phyloP scores from a whole-genome alignment of 2,329 filamentous ascomycete species.

The Fusarium ambrosium region DNA sequence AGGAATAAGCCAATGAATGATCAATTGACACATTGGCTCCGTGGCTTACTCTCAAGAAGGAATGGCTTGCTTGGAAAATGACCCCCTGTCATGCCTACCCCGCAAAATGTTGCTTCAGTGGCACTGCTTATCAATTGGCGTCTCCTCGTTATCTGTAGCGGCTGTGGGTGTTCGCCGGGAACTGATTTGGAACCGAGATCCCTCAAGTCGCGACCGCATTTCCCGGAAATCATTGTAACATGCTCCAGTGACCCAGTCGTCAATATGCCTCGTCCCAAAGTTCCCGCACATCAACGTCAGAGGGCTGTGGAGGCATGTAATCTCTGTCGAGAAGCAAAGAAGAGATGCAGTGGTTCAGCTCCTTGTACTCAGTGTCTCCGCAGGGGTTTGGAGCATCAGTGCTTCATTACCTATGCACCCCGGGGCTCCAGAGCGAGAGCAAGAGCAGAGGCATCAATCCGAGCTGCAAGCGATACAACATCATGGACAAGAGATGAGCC shows the following conservation, averaged over 20 bases:
- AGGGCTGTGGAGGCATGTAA: slow-evolving; percentile 64
- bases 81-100: slow-evolving; percentile 6
- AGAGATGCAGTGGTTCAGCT: slow-evolving; percentile 62
- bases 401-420: slow-evolving; percentile 51
- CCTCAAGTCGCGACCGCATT: background rate
- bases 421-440: slow-evolving; percentile 45
- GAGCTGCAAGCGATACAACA: background rate
- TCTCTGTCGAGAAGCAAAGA: slow-evolving; percentile 63
- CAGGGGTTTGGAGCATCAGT: slow-evolving; percentile 57
- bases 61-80: background rate
- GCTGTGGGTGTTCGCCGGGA: background rate
- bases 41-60: background rate
- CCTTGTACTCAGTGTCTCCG: slow-evolving; percentile 63
- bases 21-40: background rate
- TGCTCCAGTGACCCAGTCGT: background rate
- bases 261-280: slow-evolving; percentile 65
- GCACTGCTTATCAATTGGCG: slow-evolving; percentile 7
- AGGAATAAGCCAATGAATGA: background rate
- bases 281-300: slow-evolving; percentile 62
- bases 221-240: background rate
- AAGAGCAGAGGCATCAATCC: slow-evolving; percentile 22
- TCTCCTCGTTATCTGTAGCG: background rate
- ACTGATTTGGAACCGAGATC: background rate
- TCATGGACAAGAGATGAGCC: slow-evolving; percentile 3
- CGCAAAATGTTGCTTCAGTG: slow-evolving; percentile 5